Conservation (phyloP, 1,139 yeast genomes). For the Yamadazyma triangularis region DNA sequence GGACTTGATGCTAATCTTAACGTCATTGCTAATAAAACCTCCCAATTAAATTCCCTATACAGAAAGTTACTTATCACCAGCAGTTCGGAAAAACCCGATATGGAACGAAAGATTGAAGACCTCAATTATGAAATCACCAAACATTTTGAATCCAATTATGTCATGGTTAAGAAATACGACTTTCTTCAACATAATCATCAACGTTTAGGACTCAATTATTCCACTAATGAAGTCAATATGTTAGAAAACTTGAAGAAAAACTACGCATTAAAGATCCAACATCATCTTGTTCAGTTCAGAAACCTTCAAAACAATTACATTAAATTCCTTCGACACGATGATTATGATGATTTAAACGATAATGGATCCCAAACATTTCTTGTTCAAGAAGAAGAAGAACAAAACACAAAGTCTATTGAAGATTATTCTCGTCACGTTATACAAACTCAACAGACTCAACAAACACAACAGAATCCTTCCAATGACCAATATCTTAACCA, state of each 20-base stretch:
- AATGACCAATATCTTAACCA: conserved; percentile 42
- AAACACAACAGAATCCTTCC: conserved; percentile 22
- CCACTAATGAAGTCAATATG: conserved; percentile 55
- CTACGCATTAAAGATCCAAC: conserved; percentile 82
- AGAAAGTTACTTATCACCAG: conserved; percentile 83
- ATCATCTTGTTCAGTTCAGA: conserved; percentile 69
- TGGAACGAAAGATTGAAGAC: conserved; percentile 67
- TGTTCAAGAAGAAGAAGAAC: conserved; percentile 31
- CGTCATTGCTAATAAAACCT: conserved; percentile 46
- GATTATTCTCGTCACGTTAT: conserved; percentile 36
- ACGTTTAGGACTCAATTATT: conserved; percentile 30
- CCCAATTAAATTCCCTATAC: conserved; percentile 62
- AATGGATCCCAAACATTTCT: conserved; percentile 3
- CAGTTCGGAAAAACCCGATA: conserved; percentile 67
- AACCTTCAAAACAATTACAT: conserved; percentile 87
- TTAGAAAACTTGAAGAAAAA: conserved; percentile 77
- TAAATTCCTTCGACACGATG: conserved; percentile 69
- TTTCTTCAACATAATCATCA: conserved; percentile 37
- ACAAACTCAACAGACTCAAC: conserved; percentile 44
- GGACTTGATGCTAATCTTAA: conserved; percentile 63
- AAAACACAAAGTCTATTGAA: conserved; percentile 39
- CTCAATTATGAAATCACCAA: conserved; percentile 70
- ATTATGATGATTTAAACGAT: conserved; percentile 35
- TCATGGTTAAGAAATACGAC: conserved; percentile 66
- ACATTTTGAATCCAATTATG: conserved; percentile 72